Evolutionary conservation across 1,284 basidiomycete genomes (phyloP).

Genomic region (Ceratobasidium sp.): DNA sequence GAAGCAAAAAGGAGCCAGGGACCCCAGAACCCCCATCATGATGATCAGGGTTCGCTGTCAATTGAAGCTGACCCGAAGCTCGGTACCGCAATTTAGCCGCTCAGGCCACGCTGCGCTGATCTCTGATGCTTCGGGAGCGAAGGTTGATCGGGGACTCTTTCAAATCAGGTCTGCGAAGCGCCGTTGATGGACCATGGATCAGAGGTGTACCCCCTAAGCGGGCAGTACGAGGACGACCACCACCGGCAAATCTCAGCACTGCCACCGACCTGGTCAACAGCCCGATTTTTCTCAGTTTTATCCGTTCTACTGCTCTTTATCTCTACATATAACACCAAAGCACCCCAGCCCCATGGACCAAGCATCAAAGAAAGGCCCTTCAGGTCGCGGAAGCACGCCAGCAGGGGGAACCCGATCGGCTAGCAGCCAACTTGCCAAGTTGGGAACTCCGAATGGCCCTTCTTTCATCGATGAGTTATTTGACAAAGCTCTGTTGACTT

Average conservation of each 20-base stretch:
- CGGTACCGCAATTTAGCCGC: too few relatives aligned
- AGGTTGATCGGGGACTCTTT: too few relatives aligned
- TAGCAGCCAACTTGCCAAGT: neutral
- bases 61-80: too few relatives aligned
- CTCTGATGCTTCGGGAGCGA: too few relatives aligned
- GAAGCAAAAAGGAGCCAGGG: too few relatives aligned
- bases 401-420: conserved; percentile 1
- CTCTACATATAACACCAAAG: neutral
- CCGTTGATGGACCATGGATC: too few relatives aligned
- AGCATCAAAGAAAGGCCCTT: neutral
- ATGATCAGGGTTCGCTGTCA: too few relatives aligned
- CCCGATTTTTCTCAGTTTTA: neutral
- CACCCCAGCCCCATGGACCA: neutral
- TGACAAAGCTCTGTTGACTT: neutral
- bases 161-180: too few relatives aligned
- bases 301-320: neutral
- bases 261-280: neutral
- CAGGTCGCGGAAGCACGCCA: neutral
- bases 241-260: conserved; percentile 20
- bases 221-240: conserved; percentile 30
- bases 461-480: neutral
- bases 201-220: too few relatives aligned
- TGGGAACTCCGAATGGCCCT: neutral
- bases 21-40: too few relatives aligned
- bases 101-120: too few relatives aligned